A percentile compares a stretch with the other conserved stretches of the same genome.
These are phyloP conservation scores for Epithemia pelagica DNA, from an alignment of 108 stramenopile species.

Conservation along the genomic window DNA sequence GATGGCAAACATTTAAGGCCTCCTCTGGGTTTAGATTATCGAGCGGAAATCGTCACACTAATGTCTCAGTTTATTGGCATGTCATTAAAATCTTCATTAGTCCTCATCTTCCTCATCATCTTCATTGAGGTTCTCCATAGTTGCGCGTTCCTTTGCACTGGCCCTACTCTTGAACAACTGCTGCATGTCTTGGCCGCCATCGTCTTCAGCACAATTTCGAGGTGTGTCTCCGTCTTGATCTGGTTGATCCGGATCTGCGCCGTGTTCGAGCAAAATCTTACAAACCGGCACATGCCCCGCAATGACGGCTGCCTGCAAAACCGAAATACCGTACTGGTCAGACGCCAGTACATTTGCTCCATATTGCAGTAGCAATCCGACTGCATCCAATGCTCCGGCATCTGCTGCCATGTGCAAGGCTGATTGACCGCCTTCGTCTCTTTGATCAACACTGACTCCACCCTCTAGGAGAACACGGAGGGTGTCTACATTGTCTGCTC, in stretches of 20 bases:
- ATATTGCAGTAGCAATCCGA: constrained; percentile 42
- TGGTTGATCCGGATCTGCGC: constrained; percentile 68
- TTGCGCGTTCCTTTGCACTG: neutral
- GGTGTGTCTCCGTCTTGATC: constrained; percentile 82
- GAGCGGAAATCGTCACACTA: no score
- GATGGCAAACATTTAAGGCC: no score
- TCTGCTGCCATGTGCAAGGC: constrained; percentile 79
- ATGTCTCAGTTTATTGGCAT: no score
- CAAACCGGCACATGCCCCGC: constrained; percentile 56
- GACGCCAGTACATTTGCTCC: constrained; percentile 64
- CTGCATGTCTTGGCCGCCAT: constrained; percentile 37
- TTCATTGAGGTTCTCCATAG: neutral
- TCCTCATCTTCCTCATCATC: neutral
- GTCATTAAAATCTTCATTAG: no score
- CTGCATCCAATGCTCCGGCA: constrained; percentile 46
- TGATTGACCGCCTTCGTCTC: constrained; percentile 63
- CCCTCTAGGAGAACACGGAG: constrained; percentile 17
- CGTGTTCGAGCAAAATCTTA: constrained; percentile 43
- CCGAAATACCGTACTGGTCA: constrained; percentile 68
- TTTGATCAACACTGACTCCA: constrained; percentile 30
- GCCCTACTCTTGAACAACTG: constrained; percentile 28
- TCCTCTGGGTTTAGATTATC: no score
- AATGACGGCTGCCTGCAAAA: constrained; percentile 74
- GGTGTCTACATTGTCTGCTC: constrained; percentile 22
- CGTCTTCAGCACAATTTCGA: constrained; percentile 51